Conservation (phyloP, 139 green algal species). For the Coelastrella sp. region DNA sequence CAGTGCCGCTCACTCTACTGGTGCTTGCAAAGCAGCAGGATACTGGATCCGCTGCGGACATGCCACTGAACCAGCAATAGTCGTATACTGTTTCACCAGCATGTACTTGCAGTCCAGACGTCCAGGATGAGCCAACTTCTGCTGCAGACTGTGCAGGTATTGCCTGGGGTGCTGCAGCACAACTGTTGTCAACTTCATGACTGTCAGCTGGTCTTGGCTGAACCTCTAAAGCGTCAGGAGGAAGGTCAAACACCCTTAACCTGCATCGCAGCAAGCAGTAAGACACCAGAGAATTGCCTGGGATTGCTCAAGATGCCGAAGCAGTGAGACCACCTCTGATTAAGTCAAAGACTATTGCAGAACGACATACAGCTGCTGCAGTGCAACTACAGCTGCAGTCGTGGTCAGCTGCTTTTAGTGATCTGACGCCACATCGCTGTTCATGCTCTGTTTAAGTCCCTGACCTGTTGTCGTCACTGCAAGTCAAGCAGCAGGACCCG, state of each 20-base stretch:
- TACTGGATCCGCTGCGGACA: constrained; percentile 68
- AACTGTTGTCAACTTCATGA: neutral
- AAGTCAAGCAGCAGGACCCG: constrained; percentile 81
- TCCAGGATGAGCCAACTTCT: neutral
- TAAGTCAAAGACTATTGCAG: no score
- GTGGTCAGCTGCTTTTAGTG: neutral
- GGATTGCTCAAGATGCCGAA: no score
- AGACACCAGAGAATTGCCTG: neutral
- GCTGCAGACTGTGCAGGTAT: neutral
- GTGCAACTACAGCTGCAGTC: neutral
- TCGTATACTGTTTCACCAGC: constrained; percentile 86
- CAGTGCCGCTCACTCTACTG: constrained; percentile 62
- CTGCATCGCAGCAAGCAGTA: constrained; percentile 49
- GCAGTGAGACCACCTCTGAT: no score
- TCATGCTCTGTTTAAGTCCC: neutral
- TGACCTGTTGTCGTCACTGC: constrained; percentile 81
- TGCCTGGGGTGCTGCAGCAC: neutral
- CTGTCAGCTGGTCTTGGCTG: neutral
- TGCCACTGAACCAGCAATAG: constrained; percentile 82
- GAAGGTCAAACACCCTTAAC: constrained; percentile 81
- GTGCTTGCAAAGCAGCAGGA: constrained; percentile 87
- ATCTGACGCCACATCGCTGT: neutral
- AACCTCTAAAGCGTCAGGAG: constrained; percentile 54
- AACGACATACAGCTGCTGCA: no score
- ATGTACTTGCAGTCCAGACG: constrained; percentile 62